Conservation (phyloP, 106 monocot species). For the Iris macrosiphon region DNA sequence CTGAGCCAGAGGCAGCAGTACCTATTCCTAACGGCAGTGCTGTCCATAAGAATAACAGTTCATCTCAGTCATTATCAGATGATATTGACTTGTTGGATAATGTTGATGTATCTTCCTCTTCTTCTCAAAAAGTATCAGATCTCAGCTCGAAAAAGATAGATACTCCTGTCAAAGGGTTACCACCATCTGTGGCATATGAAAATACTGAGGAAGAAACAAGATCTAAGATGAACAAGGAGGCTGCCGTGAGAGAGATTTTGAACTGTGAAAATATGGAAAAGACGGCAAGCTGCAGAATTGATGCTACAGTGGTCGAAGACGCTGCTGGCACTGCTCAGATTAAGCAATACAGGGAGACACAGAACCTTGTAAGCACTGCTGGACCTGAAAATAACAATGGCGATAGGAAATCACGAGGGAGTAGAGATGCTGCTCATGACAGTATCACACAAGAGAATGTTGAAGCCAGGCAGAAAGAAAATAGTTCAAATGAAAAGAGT, state of each 20-base stretch:
- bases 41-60: slow-evolving; percentile 6
- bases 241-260: neutral
- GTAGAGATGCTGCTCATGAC: neutral
- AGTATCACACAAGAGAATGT: neutral
- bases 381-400: slow-evolving; percentile 1
- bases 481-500: slow-evolving; percentile 11
- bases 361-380: neutral
- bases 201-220: neutral
- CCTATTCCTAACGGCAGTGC: neutral
- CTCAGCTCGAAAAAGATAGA: too few relatives aligned
- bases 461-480: slow-evolving; percentile 11
- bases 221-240: neutral
- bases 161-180: neutral
- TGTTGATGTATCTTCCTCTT: slow-evolving; percentile 4
- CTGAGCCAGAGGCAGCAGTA: neutral
- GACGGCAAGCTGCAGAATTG: too few relatives aligned
- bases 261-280: too few relatives aligned
- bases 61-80: slow-evolving; percentile 14
- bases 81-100: slow-evolving; percentile 10
- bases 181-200: slow-evolving; percentile 7
- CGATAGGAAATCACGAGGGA: neutral
- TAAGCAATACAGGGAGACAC: slow-evolving; percentile 2
- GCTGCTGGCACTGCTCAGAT: neutral
- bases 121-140: neutral
- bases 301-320: too few relatives aligned